Percentiles rank a stretch among this genome's conserved stretches.
phyloP scores from a whole-genome alignment of 2,329 filamentous ascomycete species.

The Nothomitra cinnamomea region DNA sequence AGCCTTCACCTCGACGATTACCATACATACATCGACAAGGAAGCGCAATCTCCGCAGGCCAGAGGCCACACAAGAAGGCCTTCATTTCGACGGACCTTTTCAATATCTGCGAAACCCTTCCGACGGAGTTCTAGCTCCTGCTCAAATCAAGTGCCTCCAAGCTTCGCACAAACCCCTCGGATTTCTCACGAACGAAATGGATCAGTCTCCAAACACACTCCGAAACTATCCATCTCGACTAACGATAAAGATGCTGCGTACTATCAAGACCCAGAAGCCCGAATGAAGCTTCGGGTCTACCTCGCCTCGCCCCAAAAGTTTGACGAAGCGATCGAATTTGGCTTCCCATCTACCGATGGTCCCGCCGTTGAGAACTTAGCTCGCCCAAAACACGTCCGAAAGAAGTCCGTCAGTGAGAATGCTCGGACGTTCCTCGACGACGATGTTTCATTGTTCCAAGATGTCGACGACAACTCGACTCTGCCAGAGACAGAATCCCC shows the following conservation, averaged over 20 bases:
- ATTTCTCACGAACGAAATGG: neutral
- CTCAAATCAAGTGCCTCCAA: neutral
- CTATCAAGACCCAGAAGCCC: conserved; percentile 79
- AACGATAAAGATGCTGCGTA: conserved; percentile 40
- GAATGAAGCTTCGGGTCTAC: conserved; percentile 70
- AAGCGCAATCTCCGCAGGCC: neutral
- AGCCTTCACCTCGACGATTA: conserved; percentile 53
- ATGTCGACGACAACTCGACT: conserved; percentile 15
- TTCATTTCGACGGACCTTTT: conserved; percentile 3
- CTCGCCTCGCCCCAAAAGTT: conserved; percentile 86
- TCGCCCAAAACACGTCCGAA: conserved; percentile 7
- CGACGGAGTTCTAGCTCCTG: neutral
- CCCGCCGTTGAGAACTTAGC: conserved; percentile 10
- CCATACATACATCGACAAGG: conserved; percentile 29
- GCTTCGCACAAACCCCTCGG: neutral
- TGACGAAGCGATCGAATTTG: conserved; percentile 86
- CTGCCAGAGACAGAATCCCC: conserved; percentile 15
- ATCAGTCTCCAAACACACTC: neutral
- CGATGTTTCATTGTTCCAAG: conserved; percentile 9
- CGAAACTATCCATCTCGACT: conserved; percentile 1
- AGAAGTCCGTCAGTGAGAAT: neutral
- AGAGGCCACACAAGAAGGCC: neutral
- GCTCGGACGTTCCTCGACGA: conserved; percentile 6
- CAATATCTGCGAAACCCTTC: neutral
- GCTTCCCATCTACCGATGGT: conserved; percentile 49